phyloP scores from a whole-genome alignment of 2,329 filamentous ascomycete species.

The Lithohypha guttulata region DNA sequence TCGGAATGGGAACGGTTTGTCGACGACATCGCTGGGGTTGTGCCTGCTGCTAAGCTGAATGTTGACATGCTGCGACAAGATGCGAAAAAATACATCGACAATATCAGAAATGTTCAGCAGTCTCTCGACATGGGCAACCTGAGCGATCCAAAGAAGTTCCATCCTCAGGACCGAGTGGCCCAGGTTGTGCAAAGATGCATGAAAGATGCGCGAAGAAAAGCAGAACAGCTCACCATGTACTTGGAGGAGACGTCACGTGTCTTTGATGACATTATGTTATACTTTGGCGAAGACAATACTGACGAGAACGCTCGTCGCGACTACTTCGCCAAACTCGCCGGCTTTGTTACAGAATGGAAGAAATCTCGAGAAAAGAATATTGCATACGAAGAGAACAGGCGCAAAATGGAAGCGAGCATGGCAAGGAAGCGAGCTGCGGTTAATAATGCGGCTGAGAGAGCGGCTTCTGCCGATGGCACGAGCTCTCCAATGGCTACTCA shows the following conservation, averaged over 20 bases:
- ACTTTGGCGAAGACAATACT: slow-evolving; percentile 85
- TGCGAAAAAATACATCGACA: slow-evolving; percentile 85
- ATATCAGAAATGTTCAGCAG: slow-evolving; percentile 84
- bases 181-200: slow-evolving; percentile 85
- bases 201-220: slow-evolving; percentile 93
- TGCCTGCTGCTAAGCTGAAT: slow-evolving; percentile 78
- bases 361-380: slow-evolving; percentile 91
- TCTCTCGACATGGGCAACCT: slow-evolving; percentile 88
- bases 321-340: slow-evolving; percentile 88
- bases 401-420: slow-evolving; percentile 81
- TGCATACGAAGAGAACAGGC: slow-evolving; percentile 65
- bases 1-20: slow-evolving; percentile 87
- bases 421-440: slow-evolving; percentile 65
- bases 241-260: slow-evolving; percentile 83
- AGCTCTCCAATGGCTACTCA: slow-evolving; percentile 48
- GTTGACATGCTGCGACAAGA: slow-evolving; percentile 83
- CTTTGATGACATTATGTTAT: slow-evolving; percentile 91
- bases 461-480: slow-evolving; percentile 24
- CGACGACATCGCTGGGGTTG: slow-evolving; percentile 71
- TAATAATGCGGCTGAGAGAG: slow-evolving; percentile 44
- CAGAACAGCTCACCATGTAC: slow-evolving; percentile 89
- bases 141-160: slow-evolving; percentile 94
- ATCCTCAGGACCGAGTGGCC: slow-evolving; percentile 88
- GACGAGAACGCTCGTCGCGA: slow-evolving; percentile 90
- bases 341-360: slow-evolving; percentile 91